Conservation (phyloP, 495 filamentous ascomycete species). For the Penicillium cinerascens region DNA sequence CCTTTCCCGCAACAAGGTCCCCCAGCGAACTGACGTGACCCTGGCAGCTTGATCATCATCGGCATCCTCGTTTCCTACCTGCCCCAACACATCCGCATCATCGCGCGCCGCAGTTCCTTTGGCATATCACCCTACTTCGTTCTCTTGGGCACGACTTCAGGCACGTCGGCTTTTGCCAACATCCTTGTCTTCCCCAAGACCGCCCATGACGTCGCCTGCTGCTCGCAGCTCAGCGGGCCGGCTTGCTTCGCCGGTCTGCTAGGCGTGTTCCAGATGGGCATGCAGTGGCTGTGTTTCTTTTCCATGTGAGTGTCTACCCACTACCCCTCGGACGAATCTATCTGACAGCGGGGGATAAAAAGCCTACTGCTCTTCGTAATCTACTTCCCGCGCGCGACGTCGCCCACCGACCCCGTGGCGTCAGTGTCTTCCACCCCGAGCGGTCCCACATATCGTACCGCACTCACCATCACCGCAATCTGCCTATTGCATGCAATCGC, state of each 20-base stretch:
- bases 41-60: conserved; percentile 70
- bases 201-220: conserved; percentile 76
- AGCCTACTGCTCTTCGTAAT: conserved; percentile 84
- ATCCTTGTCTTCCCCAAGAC: conserved; percentile 80
- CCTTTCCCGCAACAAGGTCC: neutral
- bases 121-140: conserved; percentile 94
- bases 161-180: conserved; percentile 83
- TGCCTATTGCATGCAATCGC: conserved; percentile 69
- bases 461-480: conserved; percentile 63
- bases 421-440: conserved; percentile 24
- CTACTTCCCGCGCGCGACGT: conserved; percentile 69
- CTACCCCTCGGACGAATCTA: neutral
- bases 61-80: conserved; percentile 93
- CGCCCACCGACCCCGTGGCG: conserved; percentile 33
- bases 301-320: conserved; percentile 62
- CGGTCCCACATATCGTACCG: conserved; percentile 66
- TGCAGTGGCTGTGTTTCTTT: conserved; percentile 88
- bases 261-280: conserved; percentile 83
- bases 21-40: conserved; percentile 1
- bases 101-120: conserved; percentile 80
- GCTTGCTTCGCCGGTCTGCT: conserved; percentile 81
- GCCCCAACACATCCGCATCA: conserved; percentile 91
- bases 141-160: conserved; percentile 83
- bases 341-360: conserved; percentile 1
- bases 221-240: conserved; percentile 70